Evolutionary conservation across 331 rosid genomes (phyloP).

Genomic region (Arachis monticola): DNA sequence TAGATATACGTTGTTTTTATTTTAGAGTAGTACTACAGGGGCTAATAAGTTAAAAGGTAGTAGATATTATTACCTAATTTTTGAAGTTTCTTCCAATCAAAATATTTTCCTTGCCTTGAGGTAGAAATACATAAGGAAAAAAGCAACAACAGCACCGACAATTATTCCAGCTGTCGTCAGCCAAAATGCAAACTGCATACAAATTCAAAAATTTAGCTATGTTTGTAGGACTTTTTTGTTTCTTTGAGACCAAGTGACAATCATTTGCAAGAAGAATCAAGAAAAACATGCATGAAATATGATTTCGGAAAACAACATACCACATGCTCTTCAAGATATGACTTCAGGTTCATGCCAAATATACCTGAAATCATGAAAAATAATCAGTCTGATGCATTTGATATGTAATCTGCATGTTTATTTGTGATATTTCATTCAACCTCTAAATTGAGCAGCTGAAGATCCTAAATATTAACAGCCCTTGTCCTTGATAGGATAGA

Average conservation of each 20-base stretch:
- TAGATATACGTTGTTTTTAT: too few species aligned
- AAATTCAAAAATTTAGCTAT: slow-evolving; percentile 34
- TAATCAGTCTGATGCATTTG: slow-evolving; percentile 24
- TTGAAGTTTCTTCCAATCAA: slow-evolving; percentile 47
- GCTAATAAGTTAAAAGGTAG: slow-evolving; percentile 16
- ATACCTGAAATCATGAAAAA: slow-evolving; percentile 70
- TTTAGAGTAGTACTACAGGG: slow-evolving; percentile 7
- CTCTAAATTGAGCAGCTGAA: slow-evolving; percentile 23
- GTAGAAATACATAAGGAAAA: slow-evolving; percentile 77
- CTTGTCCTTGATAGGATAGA: slow-evolving; percentile 1
- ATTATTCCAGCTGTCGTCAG: slow-evolving; percentile 87
- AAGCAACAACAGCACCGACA: slow-evolving; percentile 72
- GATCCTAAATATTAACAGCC: slow-evolving; percentile 9
- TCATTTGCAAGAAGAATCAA: slow-evolving; percentile 32
- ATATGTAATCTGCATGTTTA: slow-evolving; percentile 17
- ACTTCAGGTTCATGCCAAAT: slow-evolving; percentile 97
- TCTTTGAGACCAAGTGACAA: background rate
- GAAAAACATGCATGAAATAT: slow-evolving; percentile 23
- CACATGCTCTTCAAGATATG: slow-evolving; percentile 94
- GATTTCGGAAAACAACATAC: slow-evolving; percentile 52
- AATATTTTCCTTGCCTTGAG: slow-evolving; percentile 80
- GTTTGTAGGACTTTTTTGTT: background rate
- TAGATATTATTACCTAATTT: slow-evolving; percentile 51
- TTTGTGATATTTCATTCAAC: slow-evolving; percentile 17
- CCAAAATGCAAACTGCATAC: slow-evolving; percentile 93